Percentiles rank a stretch among this genome's conserved stretches.
These are phyloP conservation scores for Melaleuca quinquenervia DNA, from an alignment of 345 rosid genomes.

Conservation along the genomic window DNA sequence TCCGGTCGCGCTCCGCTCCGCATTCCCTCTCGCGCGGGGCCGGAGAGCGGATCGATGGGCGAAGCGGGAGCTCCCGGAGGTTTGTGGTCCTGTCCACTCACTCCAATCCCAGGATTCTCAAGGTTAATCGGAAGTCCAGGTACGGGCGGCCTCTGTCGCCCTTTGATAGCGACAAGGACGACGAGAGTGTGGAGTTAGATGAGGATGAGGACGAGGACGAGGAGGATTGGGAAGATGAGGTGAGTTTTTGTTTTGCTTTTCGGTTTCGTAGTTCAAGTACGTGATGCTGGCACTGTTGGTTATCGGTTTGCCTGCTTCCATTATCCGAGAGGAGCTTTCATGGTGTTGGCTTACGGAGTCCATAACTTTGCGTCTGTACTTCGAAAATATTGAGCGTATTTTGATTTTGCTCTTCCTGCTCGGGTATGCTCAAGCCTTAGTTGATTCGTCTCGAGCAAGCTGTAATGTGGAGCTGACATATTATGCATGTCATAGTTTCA, in stretches of 20 bases:
- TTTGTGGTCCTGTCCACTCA: conserved; percentile 47
- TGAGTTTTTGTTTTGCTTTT: conserved; percentile 14
- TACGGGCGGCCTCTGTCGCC: conserved; percentile 36
- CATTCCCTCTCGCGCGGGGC: not conserved
- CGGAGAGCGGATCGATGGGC: not conserved
- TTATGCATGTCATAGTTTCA: not conserved
- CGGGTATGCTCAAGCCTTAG: not conserved
- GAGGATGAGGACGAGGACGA: conserved; percentile 17
- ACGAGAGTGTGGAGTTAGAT: conserved; percentile 15
- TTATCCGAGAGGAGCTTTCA: not conserved
- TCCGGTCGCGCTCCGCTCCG: not conserved
- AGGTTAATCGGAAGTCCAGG: conserved; percentile 55
- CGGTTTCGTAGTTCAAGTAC: not conserved
- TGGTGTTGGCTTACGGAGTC: not conserved
- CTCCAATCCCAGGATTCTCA: conserved; percentile 71
- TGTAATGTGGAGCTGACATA: not conserved
- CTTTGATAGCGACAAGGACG: conserved; percentile 33
- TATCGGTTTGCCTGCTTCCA: not conserved
- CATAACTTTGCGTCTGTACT: not conserved
- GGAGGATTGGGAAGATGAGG: conserved; percentile 46
- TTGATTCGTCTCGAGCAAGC: not conserved
- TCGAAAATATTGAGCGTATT: not conserved
- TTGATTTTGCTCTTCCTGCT: not conserved
- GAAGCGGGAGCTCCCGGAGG: conserved; percentile 8
- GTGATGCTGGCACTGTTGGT: not conserved